These are phyloP conservation scores for Lachnellula arida DNA, from an alignment of 2,329 filamentous ascomycete genomes.

Conservation along the genomic window DNA sequence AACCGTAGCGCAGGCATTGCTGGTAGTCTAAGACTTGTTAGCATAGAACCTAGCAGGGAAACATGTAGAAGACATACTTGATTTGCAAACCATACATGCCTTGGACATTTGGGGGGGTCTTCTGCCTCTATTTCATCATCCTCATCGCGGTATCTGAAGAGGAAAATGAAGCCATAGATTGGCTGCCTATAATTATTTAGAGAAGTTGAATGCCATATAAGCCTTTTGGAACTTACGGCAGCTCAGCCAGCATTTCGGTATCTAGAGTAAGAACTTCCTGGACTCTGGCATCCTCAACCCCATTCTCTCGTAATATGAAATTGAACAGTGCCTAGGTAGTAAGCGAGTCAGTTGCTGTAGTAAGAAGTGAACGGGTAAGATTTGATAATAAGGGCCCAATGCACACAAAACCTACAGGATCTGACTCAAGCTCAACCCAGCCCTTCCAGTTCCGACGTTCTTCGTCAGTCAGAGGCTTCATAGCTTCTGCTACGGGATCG, in stretches of 20 bases:
- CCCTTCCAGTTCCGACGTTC: constrained; percentile 62
- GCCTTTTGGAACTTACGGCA: constrained; percentile 49
- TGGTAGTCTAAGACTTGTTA: constrained; percentile 53
- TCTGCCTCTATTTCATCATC: constrained; percentile 42
- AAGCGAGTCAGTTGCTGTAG: background rate
- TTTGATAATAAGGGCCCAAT: background rate
- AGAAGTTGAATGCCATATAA: background rate
- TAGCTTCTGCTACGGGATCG: constrained; percentile 20
- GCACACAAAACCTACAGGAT: constrained; percentile 57
- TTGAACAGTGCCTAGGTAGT: constrained; percentile 70
- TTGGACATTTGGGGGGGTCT: constrained; percentile 51
- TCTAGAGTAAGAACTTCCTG: constrained; percentile 75
- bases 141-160: constrained; percentile 65
- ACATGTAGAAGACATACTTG: constrained; percentile 51
- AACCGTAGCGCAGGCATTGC: constrained; percentile 87
- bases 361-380: background rate
- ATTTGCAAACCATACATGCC: constrained; percentile 87
- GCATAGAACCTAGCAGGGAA: background rate
- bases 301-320: constrained; percentile 73
- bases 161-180: constrained; percentile 81
- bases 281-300: constrained; percentile 67
- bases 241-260: constrained; percentile 53
- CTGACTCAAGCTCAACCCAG: constrained; percentile 84
- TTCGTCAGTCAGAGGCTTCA: constrained; percentile 44
- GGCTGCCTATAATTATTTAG: constrained; percentile 53